Evolutionary conservation across 2,329 filamentous ascomycete species (phyloP).

Genomic region (Fusarium dlaminii): DNA sequence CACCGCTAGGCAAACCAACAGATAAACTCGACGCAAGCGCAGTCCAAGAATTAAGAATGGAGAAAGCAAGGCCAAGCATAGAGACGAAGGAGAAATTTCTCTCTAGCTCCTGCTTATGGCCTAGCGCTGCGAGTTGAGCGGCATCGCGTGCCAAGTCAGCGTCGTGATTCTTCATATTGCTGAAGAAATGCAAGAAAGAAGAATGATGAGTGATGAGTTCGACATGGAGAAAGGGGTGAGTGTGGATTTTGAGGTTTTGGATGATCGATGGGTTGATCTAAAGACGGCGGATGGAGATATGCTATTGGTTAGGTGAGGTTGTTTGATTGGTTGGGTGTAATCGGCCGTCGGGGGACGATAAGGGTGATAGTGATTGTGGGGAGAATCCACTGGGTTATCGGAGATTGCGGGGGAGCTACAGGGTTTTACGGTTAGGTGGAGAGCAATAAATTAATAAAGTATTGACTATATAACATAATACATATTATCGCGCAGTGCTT

Average conservation of each 20-base stretch:
- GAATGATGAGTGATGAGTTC: accelerated
- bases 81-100: background rate
- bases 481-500: too few species aligned
- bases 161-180: background rate
- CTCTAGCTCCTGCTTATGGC: background rate
- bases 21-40: background rate
- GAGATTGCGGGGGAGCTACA: background rate
- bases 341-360: background rate
- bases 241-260: background rate
- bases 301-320: background rate
- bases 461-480: background rate
- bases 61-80: background rate
- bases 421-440: too few species aligned
- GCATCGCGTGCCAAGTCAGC: background rate
- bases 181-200: accelerated
- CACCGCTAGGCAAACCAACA: background rate
- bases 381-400: background rate
- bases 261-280: background rate
- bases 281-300: background rate
- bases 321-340: background rate
- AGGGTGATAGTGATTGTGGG: background rate
- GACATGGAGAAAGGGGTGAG: background rate
- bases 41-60: background rate
- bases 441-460: background rate
- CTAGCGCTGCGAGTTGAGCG: background rate